Conservation (phyloP, 2,329 filamentous ascomycete genomes). For the Venturia aucupariae region DNA sequence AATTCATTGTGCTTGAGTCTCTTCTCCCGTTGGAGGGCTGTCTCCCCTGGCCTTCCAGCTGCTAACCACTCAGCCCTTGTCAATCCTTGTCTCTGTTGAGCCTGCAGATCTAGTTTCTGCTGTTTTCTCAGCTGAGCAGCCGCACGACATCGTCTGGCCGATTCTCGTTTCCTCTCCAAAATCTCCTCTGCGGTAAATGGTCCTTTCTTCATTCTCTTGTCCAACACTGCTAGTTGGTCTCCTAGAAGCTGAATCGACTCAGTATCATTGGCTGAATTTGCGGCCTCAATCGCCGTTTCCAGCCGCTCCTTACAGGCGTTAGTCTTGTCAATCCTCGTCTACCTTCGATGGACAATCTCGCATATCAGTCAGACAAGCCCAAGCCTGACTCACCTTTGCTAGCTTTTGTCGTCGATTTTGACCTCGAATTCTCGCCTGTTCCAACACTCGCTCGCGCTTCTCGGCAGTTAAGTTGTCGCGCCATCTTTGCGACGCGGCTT, state of each 20-base stretch:
- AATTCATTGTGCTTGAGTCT: not conserved
- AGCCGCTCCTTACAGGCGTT: not conserved
- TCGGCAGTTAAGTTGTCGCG: not conserved
- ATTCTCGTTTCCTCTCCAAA: not conserved
- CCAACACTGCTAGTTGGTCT: not conserved
- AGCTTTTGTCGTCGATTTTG: not conserved
- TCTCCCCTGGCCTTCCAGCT: not conserved
- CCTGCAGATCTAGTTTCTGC: too few species aligned
- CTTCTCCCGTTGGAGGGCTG: not conserved
- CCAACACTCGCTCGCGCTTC: not conserved
- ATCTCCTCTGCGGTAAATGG: not conserved
- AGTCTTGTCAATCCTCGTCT: not conserved
- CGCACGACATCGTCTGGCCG: not conserved
- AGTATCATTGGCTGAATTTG: not conserved
- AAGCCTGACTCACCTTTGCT: not conserved
- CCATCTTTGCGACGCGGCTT: not conserved
- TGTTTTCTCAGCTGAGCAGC: not conserved
- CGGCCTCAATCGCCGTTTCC: not conserved
- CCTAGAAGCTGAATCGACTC: not conserved
- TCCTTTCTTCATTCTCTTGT: not conserved
- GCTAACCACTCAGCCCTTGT: not conserved
- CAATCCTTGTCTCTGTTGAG: not conserved
- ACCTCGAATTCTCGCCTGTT: not conserved
- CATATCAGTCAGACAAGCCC: not conserved
- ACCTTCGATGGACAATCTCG: not conserved